Conservation (phyloP, 352 stramenopile genomes). For the Phytophthora sansomeana region DNA sequence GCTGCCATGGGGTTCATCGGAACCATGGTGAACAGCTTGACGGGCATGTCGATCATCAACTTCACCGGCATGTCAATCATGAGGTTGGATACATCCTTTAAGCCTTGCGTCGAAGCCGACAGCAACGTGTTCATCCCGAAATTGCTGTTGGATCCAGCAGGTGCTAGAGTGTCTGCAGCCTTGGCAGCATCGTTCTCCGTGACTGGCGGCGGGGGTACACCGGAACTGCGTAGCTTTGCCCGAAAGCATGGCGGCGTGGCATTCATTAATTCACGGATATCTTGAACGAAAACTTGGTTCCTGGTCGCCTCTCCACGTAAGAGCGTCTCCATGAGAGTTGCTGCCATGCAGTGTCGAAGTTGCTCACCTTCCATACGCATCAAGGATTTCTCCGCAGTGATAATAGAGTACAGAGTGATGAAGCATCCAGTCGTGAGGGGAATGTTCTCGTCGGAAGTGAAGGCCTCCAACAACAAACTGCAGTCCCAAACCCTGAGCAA, state of each 20-base stretch:
- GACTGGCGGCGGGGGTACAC: conserved; percentile 16
- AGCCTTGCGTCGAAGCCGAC: conserved; percentile 68
- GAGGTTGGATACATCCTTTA: conserved; percentile 69
- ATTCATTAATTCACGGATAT: conserved; percentile 65
- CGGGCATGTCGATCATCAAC: conserved; percentile 52
- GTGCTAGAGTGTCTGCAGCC: neutral
- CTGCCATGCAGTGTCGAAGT: conserved; percentile 71
- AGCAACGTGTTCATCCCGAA: conserved; percentile 62
- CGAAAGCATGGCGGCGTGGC: conserved; percentile 68
- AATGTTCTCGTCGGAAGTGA: conserved; percentile 16
- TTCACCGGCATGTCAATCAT: conserved; percentile 83
- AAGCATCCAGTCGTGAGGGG: conserved; percentile 35
- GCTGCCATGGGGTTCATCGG: conserved; percentile 34
- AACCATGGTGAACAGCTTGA: conserved; percentile 43
- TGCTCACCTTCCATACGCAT: conserved; percentile 78
- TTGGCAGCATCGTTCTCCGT: conserved; percentile 4
- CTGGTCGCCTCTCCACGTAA: conserved; percentile 33
- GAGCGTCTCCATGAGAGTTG: conserved; percentile 64
- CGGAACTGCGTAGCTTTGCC: conserved; percentile 59
- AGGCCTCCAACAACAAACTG: conserved; percentile 57
- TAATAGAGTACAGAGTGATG: conserved; percentile 60
- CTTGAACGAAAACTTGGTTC: conserved; percentile 41
- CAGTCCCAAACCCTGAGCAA: conserved; percentile 80
- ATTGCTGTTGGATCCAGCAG: conserved; percentile 11
- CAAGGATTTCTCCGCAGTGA: conserved; percentile 67